These are phyloP conservation scores for Linnemannia hyalina DNA, from an alignment of 192 early-diverging fungal genomes.

Conservation along the genomic window DNA sequence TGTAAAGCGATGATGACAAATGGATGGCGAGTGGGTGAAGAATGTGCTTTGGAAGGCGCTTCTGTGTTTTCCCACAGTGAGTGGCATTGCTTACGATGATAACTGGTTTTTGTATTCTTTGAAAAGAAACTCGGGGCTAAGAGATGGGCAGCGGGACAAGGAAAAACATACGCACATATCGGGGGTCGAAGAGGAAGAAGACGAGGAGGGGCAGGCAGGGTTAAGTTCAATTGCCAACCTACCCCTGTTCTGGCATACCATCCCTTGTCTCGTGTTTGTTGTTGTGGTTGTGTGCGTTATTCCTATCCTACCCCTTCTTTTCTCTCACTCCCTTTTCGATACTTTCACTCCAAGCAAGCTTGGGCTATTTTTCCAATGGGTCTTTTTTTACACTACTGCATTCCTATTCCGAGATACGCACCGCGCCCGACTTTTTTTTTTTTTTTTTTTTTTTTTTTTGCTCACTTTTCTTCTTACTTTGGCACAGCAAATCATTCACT, in stretches of 20 bases:
- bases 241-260: not conserved
- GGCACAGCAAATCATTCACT: too few species aligned
- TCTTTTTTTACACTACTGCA: too few species aligned
- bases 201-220: not conserved
- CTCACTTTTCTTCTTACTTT: too few species aligned
- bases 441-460: too few species aligned
- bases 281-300: not conserved
- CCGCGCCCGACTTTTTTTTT: too few species aligned
- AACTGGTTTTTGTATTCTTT: not conserved
- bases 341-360: not conserved
- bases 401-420: too few species aligned
- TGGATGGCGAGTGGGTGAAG: not conserved
- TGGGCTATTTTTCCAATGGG: not conserved
- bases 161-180: not conserved
- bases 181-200: not conserved
- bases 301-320: too few species aligned
- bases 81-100: not conserved
- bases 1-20: not conserved
- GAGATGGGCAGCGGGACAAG: not conserved
- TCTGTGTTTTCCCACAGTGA: conserved; percentile 1
- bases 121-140: conserved; percentile 1
- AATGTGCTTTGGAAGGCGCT: not conserved
- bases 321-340: too few species aligned
- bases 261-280: not conserved
- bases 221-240: not conserved